Conservation (phyloP, 1,284 basidiomycete genomes). For the Schizophyllum amplum region DNA sequence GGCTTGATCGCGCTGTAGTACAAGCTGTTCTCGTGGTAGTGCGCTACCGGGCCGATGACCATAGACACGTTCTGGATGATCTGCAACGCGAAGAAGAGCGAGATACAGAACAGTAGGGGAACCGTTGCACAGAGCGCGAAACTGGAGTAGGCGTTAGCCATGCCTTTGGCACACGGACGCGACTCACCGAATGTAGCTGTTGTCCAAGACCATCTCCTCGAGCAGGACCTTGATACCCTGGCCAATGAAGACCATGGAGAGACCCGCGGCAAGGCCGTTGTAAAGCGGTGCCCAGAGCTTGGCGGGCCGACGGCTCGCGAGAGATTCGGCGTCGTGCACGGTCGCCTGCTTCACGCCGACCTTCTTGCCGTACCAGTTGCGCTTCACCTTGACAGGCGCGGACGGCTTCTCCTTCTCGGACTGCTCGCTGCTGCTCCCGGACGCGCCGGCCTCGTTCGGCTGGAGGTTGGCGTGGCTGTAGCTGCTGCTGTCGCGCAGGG, state of each 20-base stretch:
- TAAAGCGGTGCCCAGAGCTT: slow-evolving; percentile 68
- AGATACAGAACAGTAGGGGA: slow-evolving; percentile 48
- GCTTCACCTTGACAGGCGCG: slow-evolving; percentile 15
- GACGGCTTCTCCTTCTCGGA: slow-evolving; percentile 1
- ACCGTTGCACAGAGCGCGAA: slow-evolving; percentile 54
- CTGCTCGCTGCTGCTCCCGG: slow-evolving; percentile 1
- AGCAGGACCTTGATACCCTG: slow-evolving; percentile 45
- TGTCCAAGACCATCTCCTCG: slow-evolving; percentile 62
- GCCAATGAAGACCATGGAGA: slow-evolving; percentile 41
- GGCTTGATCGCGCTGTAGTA: slow-evolving; percentile 63
- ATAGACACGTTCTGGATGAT: slow-evolving; percentile 63
- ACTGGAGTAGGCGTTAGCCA: background rate
- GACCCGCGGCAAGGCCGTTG: slow-evolving; percentile 63
- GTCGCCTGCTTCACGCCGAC: slow-evolving; percentile 17
- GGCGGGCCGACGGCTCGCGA: slow-evolving; percentile 16
- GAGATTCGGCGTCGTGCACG: slow-evolving; percentile 2
- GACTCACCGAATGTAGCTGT: slow-evolving; percentile 36
- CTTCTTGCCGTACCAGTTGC: slow-evolving; percentile 34
- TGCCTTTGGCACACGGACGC: background rate
- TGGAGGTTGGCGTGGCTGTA: background rate
- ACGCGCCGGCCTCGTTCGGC: slow-evolving; percentile 9
- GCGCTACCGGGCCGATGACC: slow-evolving; percentile 64
- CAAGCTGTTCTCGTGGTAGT: slow-evolving; percentile 63
- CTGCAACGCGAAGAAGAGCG: slow-evolving; percentile 52
- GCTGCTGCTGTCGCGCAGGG: background rate